Base-by-base conservation (phyloP, 345 rosid species). In the Citrus mangshanensis region DNA sequence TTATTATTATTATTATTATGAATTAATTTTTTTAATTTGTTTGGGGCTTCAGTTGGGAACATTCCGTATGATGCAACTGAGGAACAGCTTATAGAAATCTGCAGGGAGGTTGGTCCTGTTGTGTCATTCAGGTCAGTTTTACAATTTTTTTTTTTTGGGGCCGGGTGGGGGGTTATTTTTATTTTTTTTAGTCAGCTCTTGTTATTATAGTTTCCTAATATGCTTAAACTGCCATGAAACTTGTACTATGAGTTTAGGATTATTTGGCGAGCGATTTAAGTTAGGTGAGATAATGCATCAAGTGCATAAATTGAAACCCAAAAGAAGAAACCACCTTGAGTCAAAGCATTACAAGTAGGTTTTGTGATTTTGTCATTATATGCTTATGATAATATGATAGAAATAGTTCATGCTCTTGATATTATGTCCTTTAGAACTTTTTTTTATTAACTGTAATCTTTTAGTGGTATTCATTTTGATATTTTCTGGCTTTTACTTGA, bases 21-120 rank as follows among this genome's bases (percentile, higher is more conserved):
- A 35, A 67, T 37, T 75, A 38, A 16, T 2, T 66, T 56, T 74
- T 24, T 73, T 72, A 55, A 73, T 42, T 5, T 61, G 25, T 68
- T 76, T 67, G 65, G 63, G 63, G 16, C 30, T 63, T 61, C 91
- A 96, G 99, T 96, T 87, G 99, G 99, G 80, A 96, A 96, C 79
- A 96, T 96, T 84, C 99, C 99, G 5, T 96, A 94, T 86, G 99
- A 94, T 86, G 97, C 94, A 25, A 93, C 99, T 9, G 99, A 96
- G 85, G 98, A 96, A 78, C 97, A 96, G 83, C 95, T 96, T n/a
- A 91, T 90, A 76, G 98, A 96, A 73, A 93, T 96, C 79, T 94
- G 97, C 82, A 89, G 94, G 78, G 99, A 96, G 84, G 99, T 93
- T 79, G 99, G 99, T 13, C 99, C 98, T 65, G 98, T 94, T 70